Evolutionary conservation across 495 filamentous ascomycete genomes (phyloP), one percentile per base, ranked within the genome.

Genomic region (Hypoxylon subgilvum): DNA sequence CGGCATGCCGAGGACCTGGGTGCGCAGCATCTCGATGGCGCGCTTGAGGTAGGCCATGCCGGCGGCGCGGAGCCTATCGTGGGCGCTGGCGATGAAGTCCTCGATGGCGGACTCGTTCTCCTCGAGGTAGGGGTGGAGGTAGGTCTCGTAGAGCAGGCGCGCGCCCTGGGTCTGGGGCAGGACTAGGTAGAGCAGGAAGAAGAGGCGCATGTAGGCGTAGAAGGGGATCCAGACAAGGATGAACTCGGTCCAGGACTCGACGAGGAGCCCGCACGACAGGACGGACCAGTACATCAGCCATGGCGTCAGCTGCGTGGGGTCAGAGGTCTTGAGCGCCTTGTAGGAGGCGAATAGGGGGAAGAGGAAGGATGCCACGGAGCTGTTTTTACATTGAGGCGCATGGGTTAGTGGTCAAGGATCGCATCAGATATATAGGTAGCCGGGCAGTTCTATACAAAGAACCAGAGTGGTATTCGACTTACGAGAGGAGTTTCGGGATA

Each of bases 271-370:
- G 76, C 88, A 86, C 32, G 90, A 87, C 40, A 97, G 80, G 22
- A 96, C 91, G 38, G 96, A 90, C 91, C 92, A 99, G 82, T 97
- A 99, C 88, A 97, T 97, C 45, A 99, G 82, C 94, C 94, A 99
- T 92, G 94, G 94, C 58, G 91, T 89, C 21, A 97, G 82, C 68
- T 93, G 89, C 25, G 90, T 85, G 12, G 93, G 93, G 73, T 96
- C 89, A 35, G 88, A 88, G 16, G 91, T 91, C 72, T 92, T 91
- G 63, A 99, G 89, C 31, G 94, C 95, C 79, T 97, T 97, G 84
- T 96, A 97, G 52, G 92, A 96, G 52, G 93, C 93, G 76, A 96
- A 99, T 45, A 96, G 83, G 53, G 94, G 94, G 75, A 99, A 92
- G 72, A 96, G 83, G 69, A 97, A 92, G 52, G 91, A 94, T 49